Conservation (phyloP, 2,329 filamentous ascomycete genomes). For the Claviceps purpurea region DNA sequence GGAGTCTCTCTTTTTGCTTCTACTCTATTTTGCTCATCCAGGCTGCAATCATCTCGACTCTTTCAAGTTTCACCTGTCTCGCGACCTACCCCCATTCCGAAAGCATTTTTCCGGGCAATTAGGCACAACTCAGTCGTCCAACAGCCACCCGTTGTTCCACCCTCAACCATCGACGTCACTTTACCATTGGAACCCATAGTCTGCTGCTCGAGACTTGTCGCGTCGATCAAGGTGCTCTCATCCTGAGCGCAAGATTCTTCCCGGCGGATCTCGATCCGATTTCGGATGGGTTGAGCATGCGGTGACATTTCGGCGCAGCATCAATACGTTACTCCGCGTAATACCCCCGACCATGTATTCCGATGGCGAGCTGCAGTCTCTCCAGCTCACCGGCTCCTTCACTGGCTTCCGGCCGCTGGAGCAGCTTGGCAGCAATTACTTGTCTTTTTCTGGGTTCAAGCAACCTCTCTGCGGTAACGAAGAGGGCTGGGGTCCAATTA, state of each 20-base stretch:
- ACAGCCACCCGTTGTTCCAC: background rate
- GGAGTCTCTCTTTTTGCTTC: background rate
- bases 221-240: background rate
- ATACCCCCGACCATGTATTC: conserved; percentile 16
- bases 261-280: conserved; percentile 10
- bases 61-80: background rate
- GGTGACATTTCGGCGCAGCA: conserved; percentile 10
- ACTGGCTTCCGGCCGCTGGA: conserved; percentile 39
- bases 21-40: background rate
- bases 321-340: conserved; percentile 3
- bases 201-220: background rate
- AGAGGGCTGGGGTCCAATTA: conserved; percentile 93
- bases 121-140: background rate
- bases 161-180: background rate
- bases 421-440: conserved; percentile 45
- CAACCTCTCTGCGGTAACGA: conserved; percentile 76
- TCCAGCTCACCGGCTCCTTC: conserved; percentile 46
- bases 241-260: background rate
- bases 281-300: conserved; percentile 7
- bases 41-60: background rate
- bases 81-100: background rate
- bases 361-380: conserved; percentile 29
- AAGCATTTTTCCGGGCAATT: background rate
- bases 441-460: conserved; percentile 34
- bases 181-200: conserved; percentile 1